Evolutionary conservation across 2,329 filamentous ascomycete species (phyloP), one percentile per base, ranked within the genome.

Genomic region (Cryphonectria japonica): DNA sequence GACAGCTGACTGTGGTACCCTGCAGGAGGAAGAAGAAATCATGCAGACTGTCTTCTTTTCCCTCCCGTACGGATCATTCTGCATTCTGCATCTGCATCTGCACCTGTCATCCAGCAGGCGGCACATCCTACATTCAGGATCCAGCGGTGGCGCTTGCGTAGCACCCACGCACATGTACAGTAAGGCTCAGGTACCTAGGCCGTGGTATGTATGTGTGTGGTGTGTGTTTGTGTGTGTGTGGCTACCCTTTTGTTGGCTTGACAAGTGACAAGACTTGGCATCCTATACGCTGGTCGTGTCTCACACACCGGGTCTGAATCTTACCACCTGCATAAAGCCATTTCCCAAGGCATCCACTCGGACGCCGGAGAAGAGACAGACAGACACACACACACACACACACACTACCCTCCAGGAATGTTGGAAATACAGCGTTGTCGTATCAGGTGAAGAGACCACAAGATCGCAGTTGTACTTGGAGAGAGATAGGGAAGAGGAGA

Each of bases 331-430:
- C 54, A 59, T 29, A 14, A 32, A 59, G 26, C 26, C 54, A 59
- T 32, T 57, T 57, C 54, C 54, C 29, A 59, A 19, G 29, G 50
- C 43, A 54, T 66, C 63, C 63, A 46, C 43, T 52, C 63, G 46
- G 63, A 54, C 39, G 63, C 32, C 46, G 46, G 46, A 50, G 22
- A 5, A 22, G 19, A 22, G 19, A 50, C 22, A 32, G 29, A 37
- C 60, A 62, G 19, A 57, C 52, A 5, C 11, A 9, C 34, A 34
- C 34, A 34, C 34, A 34, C 34, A 62, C 34, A 57, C 52, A 5
- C 26, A 9, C 52, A 29, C 52, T 5, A 50, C 16, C 22, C 46
- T 50, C 19, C 22, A 50, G 46, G 46, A 6, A n/a, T 50, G 46
- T 50, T n/a, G 19, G 46, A 50, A 50, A n/a, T n/a, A 50, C 7